Conservation (phyloP, 257 asterid species). For the Eucommia ulmoides region DNA sequence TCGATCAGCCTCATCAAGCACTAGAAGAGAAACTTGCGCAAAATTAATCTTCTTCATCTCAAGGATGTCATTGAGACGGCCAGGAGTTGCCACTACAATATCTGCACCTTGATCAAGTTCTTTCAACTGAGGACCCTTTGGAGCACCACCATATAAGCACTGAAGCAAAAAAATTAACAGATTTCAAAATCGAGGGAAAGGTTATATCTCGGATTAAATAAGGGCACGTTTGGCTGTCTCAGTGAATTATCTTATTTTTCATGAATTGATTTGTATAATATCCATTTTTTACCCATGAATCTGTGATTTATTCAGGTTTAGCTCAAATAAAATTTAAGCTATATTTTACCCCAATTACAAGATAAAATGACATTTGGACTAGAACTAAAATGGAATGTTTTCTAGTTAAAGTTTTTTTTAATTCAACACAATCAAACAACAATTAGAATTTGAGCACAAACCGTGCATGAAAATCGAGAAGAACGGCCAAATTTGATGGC, state of each 20-base stretch:
- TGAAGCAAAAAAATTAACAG: constrained; percentile 17
- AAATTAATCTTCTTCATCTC: constrained; percentile 90
- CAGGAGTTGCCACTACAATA: constrained; percentile 95
- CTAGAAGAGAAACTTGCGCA: constrained; percentile 85
- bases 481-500: constrained; percentile 94
- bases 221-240: too few relatives aligned
- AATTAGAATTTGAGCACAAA: constrained; percentile 12
- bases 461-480: constrained; percentile 91
- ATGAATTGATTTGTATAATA: not conserved
- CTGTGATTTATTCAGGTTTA: too few relatives aligned
- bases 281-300: too few relatives aligned
- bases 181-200: constrained; percentile 3
- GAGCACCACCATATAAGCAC: constrained; percentile 99
- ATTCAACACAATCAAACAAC: too few relatives aligned
- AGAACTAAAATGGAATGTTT: too few relatives aligned
- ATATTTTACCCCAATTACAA: too few relatives aligned
- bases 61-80: constrained; percentile 94
- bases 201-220: constrained; percentile 6
- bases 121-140: constrained; percentile 75
- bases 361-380: not conserved
- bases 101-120: constrained; percentile 92
- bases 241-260: too few relatives aligned
- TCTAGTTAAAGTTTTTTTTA: too few relatives aligned
- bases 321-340: too few relatives aligned
- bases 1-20: constrained; percentile 98